Evolutionary conservation across 1,284 basidiomycete species (phyloP).

Genomic region (Flammula alnicola): DNA sequence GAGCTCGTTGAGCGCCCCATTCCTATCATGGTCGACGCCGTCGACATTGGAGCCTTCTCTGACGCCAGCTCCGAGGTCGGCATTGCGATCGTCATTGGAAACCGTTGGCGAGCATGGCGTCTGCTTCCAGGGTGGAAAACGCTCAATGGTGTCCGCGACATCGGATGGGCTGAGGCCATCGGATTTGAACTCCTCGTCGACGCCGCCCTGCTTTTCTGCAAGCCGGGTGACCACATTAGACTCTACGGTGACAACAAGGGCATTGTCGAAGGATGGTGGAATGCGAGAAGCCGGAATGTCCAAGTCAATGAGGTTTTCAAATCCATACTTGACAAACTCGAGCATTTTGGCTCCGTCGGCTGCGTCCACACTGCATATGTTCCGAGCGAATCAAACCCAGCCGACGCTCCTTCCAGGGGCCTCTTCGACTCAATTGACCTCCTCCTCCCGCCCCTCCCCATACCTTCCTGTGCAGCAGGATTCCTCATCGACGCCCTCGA

Average conservation of each 20-base stretch:
- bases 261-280: slow-evolving; percentile 45
- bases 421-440: slow-evolving; percentile 26
- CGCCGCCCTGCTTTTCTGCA: slow-evolving; percentile 15
- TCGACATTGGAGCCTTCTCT: slow-evolving; percentile 41
- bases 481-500: slow-evolving; percentile 35
- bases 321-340: slow-evolving; percentile 35
- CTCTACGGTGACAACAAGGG: slow-evolving; percentile 43
- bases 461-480: slow-evolving; percentile 28
- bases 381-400: slow-evolving; percentile 39
- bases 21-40: slow-evolving; percentile 35
- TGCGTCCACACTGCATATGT: slow-evolving; percentile 38
- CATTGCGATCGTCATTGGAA: slow-evolving; percentile 39
- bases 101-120: slow-evolving; percentile 9
- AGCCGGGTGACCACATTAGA: slow-evolving; percentile 22
- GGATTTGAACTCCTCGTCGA: slow-evolving; percentile 41
- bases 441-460: slow-evolving; percentile 38
- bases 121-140: slow-evolving; percentile 19
- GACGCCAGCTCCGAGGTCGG: no score
- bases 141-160: slow-evolving; percentile 31
- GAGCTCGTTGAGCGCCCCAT: no score
- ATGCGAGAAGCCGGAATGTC: slow-evolving; percentile 36
- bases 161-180: slow-evolving; percentile 40
- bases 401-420: slow-evolving; percentile 44
- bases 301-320: slow-evolving; percentile 29
- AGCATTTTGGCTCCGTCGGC: slow-evolving; percentile 30